Base-by-base conservation (phyloP, 2,329 filamentous ascomycete species). In the Corniculantispora saksenae region DNA sequence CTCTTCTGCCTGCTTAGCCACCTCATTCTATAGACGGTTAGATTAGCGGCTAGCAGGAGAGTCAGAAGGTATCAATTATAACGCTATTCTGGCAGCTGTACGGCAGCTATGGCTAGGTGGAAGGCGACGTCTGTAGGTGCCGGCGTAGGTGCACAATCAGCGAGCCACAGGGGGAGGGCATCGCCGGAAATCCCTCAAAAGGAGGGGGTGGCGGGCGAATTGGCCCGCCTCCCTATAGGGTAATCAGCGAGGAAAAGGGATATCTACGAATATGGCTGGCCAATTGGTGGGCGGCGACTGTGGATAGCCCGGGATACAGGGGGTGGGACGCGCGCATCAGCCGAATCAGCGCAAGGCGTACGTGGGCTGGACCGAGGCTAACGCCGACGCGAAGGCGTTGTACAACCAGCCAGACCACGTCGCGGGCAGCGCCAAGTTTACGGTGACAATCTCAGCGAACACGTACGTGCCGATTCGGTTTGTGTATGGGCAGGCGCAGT, bases 311-410 rank as follows among this genome's bases (percentile, higher is more conserved):
- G 32, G 32, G 32, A 32, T 32, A 32, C 10, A 10, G 32, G 5
- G 32, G 32, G 32, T 32, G 32, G 32, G 32, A 32, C 32, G 32
- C 32, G 32, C 32, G 32, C 32, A 32, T 32, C 32, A 32, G 32
- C 32, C 32, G 32, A 32, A 32, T 32, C 32, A 32, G 32, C 60
- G 67, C 9, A 29, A 48, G 9, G 71, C 71, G 3, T 71, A 68
- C 43, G 57, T 65, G 27, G 69, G 68, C 5, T 72, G 71, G 71
- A 70, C 69, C 3, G 68, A 67, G 32, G 66, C 21, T 2, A 72
- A 72, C n/a, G 68, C 69, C 23, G 60, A 69, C 43, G 61, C 61
- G 5, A 67, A 65, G 43, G 69, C 67, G 23, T 50, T 66, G 5
- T 73, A 69, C 66, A 66, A 68, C 53, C 66, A 61, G 29, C 65